Evolutionary conservation across 768 basidiomycete genomes (phyloP).

Genomic region (Amyloporia xantha): DNA sequence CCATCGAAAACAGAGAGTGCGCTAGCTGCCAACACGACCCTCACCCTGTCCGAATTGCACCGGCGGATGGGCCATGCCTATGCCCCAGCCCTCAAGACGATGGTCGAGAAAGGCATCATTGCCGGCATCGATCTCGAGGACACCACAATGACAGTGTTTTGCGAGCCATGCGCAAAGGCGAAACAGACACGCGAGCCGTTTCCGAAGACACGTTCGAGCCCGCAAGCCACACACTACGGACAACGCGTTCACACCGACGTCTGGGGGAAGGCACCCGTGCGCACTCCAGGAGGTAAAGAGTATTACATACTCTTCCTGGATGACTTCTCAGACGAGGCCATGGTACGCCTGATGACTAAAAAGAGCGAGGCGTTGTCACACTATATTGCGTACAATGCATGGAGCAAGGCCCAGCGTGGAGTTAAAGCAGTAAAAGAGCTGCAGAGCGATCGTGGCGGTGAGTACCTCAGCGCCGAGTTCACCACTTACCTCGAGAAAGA

Average conservation of each 20-base stretch:
- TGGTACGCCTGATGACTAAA: slow-evolving; percentile 24
- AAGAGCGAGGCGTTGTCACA: slow-evolving; percentile 31
- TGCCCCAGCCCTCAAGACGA: neutral
- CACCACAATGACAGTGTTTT: slow-evolving; percentile 14
- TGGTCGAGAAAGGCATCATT: neutral
- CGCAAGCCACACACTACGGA: slow-evolving; percentile 8
- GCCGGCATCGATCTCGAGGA: slow-evolving; percentile 6
- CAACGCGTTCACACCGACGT: slow-evolving; percentile 21
- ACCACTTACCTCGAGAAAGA: slow-evolving; percentile 17
- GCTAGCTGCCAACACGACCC: neutral
- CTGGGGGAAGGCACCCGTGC: slow-evolving; percentile 36
- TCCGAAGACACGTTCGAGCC: slow-evolving; percentile 15
- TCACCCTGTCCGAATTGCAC: slow-evolving; percentile 10
- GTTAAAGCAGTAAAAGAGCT: slow-evolving; percentile 20
- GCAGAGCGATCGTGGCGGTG: neutral
- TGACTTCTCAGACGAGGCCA: slow-evolving; percentile 15
- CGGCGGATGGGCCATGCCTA: slow-evolving; percentile 11
- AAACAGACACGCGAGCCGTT: slow-evolving; percentile 25
- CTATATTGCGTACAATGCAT: slow-evolving; percentile 30
- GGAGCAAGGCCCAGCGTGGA: slow-evolving; percentile 24
- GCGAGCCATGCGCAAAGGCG: slow-evolving; percentile 37
- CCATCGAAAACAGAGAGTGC: too few species aligned
- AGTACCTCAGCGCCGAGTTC: neutral
- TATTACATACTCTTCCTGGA: slow-evolving; percentile 25
- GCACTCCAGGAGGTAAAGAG: slow-evolving; percentile 12